Base-by-base conservation (phyloP, 345 rosid genomes). In the Rhizophora mangle region DNA sequence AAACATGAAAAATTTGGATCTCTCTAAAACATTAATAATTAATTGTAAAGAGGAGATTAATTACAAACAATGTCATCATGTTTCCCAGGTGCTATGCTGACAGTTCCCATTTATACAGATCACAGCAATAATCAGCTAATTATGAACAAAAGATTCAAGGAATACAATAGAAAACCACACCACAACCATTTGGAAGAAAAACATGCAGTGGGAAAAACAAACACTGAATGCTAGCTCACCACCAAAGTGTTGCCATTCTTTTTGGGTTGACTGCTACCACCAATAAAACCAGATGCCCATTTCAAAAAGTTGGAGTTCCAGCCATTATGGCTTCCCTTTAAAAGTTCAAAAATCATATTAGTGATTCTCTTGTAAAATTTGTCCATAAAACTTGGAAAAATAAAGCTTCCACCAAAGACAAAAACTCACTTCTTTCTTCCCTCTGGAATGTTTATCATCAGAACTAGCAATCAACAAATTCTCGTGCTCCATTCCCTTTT, bases 271-370 rank as follows among this genome's bases (percentile, higher is more conserved):
- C 86, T 87, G 59, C 66, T 75, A 61, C 91, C 87, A 57, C 96
- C 93, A 75, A 95, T 85, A 57, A 95, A 75, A 68, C 87, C 89
- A 77, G 99, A 86, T 39, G 98, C 99, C 99, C 99, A 95, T 82
- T 87, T 95, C 56, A 95, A 68, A 63, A 95, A 61, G 70, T 95
- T 92, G 60, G 98, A 87, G 74, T 95, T 95, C 99, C 99, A 95
- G 75, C 83, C 53, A 69, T 56, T 68, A 49, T 49, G 76, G 37
- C 63, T 31, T 66, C 87, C 90, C 89, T 78, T 82, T 72, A 81
- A 34, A 74, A 73, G 32, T 57, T 60, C 65, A 74, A 59, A 46
- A 70, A 31, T 46, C 22, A 31, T 62, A 61, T 29, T 67, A 56
- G 47, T 59, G 31, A 72, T 31, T 31, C 6, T 30, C 53, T 8